phyloP scores from a whole-genome alignment of 768 basidiomycete genomes.

The Kwoniella mangroviensis region DNA sequence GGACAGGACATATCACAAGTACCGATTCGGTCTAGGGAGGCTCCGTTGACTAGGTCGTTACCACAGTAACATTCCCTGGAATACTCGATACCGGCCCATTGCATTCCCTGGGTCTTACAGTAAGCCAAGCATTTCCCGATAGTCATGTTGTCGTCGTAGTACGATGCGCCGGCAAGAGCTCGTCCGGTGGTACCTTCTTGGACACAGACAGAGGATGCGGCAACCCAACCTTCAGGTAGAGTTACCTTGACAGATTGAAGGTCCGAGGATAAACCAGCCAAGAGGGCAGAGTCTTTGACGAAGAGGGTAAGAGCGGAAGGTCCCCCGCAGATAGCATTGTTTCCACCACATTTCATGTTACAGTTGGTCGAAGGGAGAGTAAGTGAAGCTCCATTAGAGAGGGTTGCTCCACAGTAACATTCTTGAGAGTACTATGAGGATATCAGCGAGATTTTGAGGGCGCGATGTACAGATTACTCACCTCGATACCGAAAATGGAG shows the following conservation, averaged over 20 bases:
- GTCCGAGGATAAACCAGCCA: slow-evolving; percentile 18
- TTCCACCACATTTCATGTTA: slow-evolving; percentile 30
- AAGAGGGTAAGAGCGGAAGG: slow-evolving; percentile 32
- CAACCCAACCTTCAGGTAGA: slow-evolving; percentile 28
- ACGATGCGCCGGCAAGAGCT: slow-evolving; percentile 44
- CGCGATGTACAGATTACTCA: slow-evolving; percentile 32
- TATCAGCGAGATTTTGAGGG: slow-evolving; percentile 28
- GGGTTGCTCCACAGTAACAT: slow-evolving; percentile 37
- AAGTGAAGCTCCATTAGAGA: slow-evolving; percentile 38
- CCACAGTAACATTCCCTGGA: slow-evolving; percentile 44
- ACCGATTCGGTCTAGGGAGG: slow-evolving; percentile 27
- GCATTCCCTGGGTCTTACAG: slow-evolving; percentile 39
- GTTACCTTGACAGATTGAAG: slow-evolving; percentile 21
- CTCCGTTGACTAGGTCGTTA: slow-evolving; percentile 33
- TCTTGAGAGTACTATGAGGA: slow-evolving; percentile 26
- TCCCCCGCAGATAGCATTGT: slow-evolving; percentile 34
- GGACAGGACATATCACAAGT: slow-evolving; percentile 31
- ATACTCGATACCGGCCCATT: slow-evolving; percentile 39
- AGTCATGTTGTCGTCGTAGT: slow-evolving; percentile 39
- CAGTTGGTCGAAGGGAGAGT: slow-evolving; percentile 14
- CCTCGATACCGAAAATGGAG: slow-evolving; percentile 37
- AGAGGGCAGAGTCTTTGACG: slow-evolving; percentile 19
- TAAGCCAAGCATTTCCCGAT: slow-evolving; percentile 36
- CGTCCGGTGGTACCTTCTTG: slow-evolving; percentile 40
- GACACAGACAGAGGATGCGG: slow-evolving; percentile 30